Evolutionary conservation across 2,329 filamentous ascomycete genomes (phyloP).

Genomic region (Ceratocystiopsis minuta): DNA sequence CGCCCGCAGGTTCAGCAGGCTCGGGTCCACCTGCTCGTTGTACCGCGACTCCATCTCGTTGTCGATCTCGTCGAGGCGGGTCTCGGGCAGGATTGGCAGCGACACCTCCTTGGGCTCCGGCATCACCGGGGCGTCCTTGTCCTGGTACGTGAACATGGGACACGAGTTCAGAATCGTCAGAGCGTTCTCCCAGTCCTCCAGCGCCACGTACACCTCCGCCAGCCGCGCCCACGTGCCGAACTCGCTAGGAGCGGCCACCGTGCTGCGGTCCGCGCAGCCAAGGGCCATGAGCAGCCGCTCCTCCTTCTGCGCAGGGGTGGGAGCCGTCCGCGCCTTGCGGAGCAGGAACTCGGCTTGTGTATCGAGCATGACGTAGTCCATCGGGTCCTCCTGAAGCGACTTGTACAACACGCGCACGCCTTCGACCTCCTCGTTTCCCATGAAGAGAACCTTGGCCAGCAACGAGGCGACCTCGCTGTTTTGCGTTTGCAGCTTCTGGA

Average conservation of each 20-base stretch:
- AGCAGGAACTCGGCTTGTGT: slow-evolving; percentile 85
- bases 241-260: slow-evolving; percentile 87
- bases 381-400: slow-evolving; percentile 74
- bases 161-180: slow-evolving; percentile 93
- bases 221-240: slow-evolving; percentile 93
- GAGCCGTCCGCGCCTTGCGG: slow-evolving; percentile 51
- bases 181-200: slow-evolving; percentile 94
- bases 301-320: slow-evolving; percentile 35
- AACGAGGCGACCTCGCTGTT: slow-evolving; percentile 91
- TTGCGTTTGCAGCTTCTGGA: slow-evolving; percentile 80
- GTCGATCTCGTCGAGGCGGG: slow-evolving; percentile 86
- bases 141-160: slow-evolving; percentile 99
- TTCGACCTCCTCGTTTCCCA: slow-evolving; percentile 94
- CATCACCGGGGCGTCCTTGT: slow-evolving; percentile 90
- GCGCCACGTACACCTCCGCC: slow-evolving; percentile 79
- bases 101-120: slow-evolving; percentile 79
- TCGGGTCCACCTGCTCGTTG: slow-evolving; percentile 72
- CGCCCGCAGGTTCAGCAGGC: slow-evolving; percentile 68
- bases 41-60: slow-evolving; percentile 71
- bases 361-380: slow-evolving; percentile 95
- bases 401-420: slow-evolving; percentile 78
- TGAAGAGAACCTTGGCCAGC: slow-evolving; percentile 75
- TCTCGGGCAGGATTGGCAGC: slow-evolving; percentile 74
- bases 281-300: slow-evolving; percentile 69
- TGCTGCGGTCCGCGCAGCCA: slow-evolving; percentile 84